Base-by-base conservation (phyloP, 495 filamentous ascomycete genomes). In the Podospora pseudopauciseta region DNA sequence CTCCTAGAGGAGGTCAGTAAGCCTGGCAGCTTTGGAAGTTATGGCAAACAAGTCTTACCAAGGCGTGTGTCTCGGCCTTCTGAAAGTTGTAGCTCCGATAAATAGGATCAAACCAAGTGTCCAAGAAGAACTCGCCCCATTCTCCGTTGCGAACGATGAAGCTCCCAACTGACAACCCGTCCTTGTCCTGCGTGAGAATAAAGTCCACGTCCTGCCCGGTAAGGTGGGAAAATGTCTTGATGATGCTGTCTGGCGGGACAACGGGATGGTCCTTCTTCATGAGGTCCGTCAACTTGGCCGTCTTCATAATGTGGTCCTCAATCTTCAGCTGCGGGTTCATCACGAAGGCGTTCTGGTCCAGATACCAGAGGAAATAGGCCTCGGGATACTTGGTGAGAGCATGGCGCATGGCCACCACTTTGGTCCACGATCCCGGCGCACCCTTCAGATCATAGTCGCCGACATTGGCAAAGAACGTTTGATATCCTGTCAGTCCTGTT, bases 31-130 rank as follows among this genome's bases (percentile, higher is more conserved):
- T 9, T 27, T 63, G 9, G 26, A 7, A 15, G 28, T 39, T 18
- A 18, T 59, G 54, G 34, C 30, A 18, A 65, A 32, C 9, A 30
- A 7, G 64, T 78, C 88, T 74, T 83, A 95, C 96, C 85, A 99
- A 79, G 60, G 93, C 94, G 84, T 98, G 94, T 27, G 83, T 86
- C 77, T 99, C 96, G 2, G 92, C 93, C 78, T 94, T 97, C 74
- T 94, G 92, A 75, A 98, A 98, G 73, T 95, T 95, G 80, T 98
- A 98, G 68, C 83, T 90, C 64, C 94, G 86, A 79, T 93, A 98
- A 54, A 98, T 76, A 30, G 96, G 96, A 78, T 97, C 93, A 73
- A 93, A 97, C 96, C 96, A 99, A 0, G 93, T 89, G 76, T 98
- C 96, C 56, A 98, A 80, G 72, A 99, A 91, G 82, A 92, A 98